Evolutionary conservation across 345 rosid species (phyloP), one percentile per base, ranked within the genome.

Genomic region (Clarkia xantiana): DNA sequence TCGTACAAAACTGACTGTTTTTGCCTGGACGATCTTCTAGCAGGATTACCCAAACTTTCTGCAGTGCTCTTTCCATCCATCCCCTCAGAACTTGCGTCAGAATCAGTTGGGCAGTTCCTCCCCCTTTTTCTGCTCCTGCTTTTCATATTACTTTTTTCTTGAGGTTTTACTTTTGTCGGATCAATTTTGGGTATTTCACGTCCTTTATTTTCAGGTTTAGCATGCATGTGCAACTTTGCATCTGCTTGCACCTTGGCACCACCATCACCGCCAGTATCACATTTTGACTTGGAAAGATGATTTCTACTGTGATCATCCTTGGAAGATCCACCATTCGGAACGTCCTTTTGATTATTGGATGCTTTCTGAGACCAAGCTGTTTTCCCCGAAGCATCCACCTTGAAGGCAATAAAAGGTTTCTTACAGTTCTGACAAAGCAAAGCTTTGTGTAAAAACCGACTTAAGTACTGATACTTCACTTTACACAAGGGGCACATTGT

Each of bases 401-500:
- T 71, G 49, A 29, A 54, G 40, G 89, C 95, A 38, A 52, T 65
- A 53, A 67, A 86, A 53, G 73, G 51, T 49, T 41, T 45, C 42
- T 51, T 58, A 67, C 95, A 90, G 18, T 2, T 57, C 59, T 62
- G 72, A 71, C 97, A 90, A 2, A 49, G 57, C 63, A 90, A 25
- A 22, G 49, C 15, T 55, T 59, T 63, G 44, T 77, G 71, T 22
- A 63, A 62, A 56, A 49, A 62, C 14, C 59, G 47, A 56, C 49
- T 64, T 52, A 17, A 48, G 63, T 71, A 79, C 40, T 67, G 73
- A 45, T 62, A 71, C 69, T 60, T 77, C 14, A 62, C 15, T 36
- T 61, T 63, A 63, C 97, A 90, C 40, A 54, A 56, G 43, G 66
- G 49, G 59, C 97, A 90, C 58, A 54, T 38, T 7, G 97, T 77